Conservation (phyloP, 768 basidiomycete genomes). For the Phaffia australis region DNA sequence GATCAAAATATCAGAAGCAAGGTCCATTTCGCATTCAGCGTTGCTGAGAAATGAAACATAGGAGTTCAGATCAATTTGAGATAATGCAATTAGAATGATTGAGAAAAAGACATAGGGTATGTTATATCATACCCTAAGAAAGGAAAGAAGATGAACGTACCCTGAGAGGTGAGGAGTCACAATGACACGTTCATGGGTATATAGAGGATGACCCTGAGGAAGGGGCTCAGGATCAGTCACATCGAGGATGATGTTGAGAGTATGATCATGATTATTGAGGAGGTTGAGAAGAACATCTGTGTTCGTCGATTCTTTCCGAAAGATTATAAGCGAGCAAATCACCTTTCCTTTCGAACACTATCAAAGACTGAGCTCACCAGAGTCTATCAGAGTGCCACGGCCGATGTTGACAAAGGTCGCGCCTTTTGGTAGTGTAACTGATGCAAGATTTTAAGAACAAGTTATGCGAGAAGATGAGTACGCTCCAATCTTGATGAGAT, state of each 20-base stretch:
- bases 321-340: background rate
- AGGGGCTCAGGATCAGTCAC: conserved; percentile 42
- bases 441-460: background rate
- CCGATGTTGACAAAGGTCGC: conserved; percentile 39
- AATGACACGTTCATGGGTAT: conserved; percentile 35
- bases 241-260: conserved; percentile 27
- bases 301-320: background rate
- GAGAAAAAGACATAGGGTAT: background rate
- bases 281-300: conserved; percentile 30
- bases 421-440: conserved; percentile 31
- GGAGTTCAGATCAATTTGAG: background rate
- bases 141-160: background rate
- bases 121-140: no score
- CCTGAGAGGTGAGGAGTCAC: conserved; percentile 37
- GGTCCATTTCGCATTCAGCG: conserved; percentile 34
- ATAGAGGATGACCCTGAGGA: conserved; percentile 35
- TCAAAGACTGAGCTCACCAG: conserved; percentile 28
- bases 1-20: conserved; percentile 35
- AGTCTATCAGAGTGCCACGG: conserved; percentile 36
- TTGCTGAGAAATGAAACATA: conserved; percentile 29
- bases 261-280: conserved; percentile 24
- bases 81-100: no score
- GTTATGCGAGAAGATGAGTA: background rate
- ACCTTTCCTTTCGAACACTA: background rate
- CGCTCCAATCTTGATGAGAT: background rate